A percentile compares a stretch with the other conserved stretches of the same genome.
Conservation (phyloP, 2,329 filamentous ascomycete species). For the Fusarium sp. region DNA sequence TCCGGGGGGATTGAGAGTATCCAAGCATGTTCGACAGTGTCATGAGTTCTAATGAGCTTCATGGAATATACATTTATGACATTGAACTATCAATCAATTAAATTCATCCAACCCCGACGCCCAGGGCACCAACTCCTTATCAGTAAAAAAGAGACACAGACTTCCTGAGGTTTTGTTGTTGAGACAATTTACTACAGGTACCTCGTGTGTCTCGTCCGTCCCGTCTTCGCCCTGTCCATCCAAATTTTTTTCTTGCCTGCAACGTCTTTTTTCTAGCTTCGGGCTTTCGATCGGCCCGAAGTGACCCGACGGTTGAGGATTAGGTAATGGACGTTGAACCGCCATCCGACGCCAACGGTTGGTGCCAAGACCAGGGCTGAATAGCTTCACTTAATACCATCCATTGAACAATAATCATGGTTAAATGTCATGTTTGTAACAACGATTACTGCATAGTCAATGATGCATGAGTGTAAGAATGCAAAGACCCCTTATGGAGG, state of each 20-base stretch:
- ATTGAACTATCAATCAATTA: not conserved
- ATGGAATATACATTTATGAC: not conserved
- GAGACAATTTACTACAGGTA: slow-evolving; percentile 37
- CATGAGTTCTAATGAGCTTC: not conserved
- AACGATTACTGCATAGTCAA: too few species aligned
- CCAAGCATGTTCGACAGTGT: not conserved
- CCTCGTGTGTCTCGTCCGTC: slow-evolving; percentile 7
- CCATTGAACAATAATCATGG: too few species aligned
- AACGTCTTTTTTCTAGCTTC: slow-evolving; percentile 26
- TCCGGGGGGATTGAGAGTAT: slow-evolving; percentile 16
- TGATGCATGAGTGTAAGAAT: too few species aligned
- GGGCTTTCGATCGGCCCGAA: slow-evolving; percentile 15
- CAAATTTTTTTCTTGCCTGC: slow-evolving; percentile 16
- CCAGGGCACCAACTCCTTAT: not conserved
- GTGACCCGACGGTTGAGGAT: not conserved
- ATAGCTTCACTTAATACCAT: not conserved
- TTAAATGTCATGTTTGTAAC: too few species aligned
- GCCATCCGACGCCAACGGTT: not conserved
- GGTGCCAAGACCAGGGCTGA: not conserved
- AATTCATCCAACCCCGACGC: not conserved
- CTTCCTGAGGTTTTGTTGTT: slow-evolving; percentile 33
- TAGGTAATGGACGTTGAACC: not conserved
- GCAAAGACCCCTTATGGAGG: too few species aligned
- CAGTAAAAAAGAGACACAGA: not conserved
- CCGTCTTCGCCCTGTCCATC: slow-evolving; percentile 9